Base-by-base conservation (phyloP, 2,329 filamentous ascomycete genomes). In the Coleophoma crateriformis region DNA sequence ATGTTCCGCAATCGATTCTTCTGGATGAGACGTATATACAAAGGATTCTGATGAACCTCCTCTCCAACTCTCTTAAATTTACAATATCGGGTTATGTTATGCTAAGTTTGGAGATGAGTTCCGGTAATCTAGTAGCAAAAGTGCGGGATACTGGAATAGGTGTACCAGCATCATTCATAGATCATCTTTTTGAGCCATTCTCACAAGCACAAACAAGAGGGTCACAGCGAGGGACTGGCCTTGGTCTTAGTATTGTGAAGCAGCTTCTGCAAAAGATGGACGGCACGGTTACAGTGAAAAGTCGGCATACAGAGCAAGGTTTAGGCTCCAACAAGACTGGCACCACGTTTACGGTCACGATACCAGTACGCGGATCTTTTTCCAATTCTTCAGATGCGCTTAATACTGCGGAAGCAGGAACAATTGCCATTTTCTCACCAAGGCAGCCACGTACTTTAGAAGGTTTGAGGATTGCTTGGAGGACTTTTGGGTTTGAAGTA, bases 1-100 rank as follows among this genome's bases (percentile, higher is more conserved):
- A 62, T 14, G 64, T 67, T 13, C 64, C 65, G 8, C 27, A 52
- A 3, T 60, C 58, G n/a, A 48, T 67, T 19, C 63, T 64, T 44
- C 47, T 67, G 17, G 65, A 67, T 42, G 64, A 67, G 49, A 65
- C 63, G 11, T 67, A 65, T 46, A 56, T 68, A 10, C 59, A 63
- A 42, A 60, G 65, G 14, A 65, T 67, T 17, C 39, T 67, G n/a
- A 65, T 67, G 64, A 67, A 67, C 47, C 53, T 67, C 3, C 53
- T 67, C 2, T 67, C 64, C 8, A 67, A 67, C 51, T 58, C 64
- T 14, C 48, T 63, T 17, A 66, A 66, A 40, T 66, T 66, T 46
- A 66, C 64, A 15, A 52, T 50, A 45, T 52, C 51, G n/a, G 58
- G 59, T 7, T 61, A 60, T 40, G 50, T 60, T 22, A 17, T 61